Evolutionary conservation across 2,329 filamentous ascomycete genomes (phyloP), one percentile per base, ranked within the genome.

Genomic region (Fusarium marasasianum): DNA sequence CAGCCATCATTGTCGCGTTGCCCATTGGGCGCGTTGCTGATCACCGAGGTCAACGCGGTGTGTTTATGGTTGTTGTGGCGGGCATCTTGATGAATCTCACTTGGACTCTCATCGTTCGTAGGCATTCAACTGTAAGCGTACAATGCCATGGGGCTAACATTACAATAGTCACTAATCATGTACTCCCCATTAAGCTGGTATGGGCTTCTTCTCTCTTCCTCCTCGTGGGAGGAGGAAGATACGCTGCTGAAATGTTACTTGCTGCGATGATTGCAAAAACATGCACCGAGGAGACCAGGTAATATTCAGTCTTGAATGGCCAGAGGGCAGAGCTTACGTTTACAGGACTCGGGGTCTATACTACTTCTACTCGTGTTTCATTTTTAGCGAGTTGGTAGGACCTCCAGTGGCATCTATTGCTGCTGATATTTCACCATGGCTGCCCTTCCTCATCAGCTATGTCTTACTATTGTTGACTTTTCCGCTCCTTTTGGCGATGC

Each of bases 101-200:
- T 8, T 37, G 33, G 6, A 53, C 13, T 38, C 18, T 26, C 5
- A 11, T 37, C 6, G 13, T 37, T 20, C 6, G 13, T 53, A 13
- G 15, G 18, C 2, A 9, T 38, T 26, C 4, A 35, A 37, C 9
- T 26, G 18, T 8, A 22, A 8, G n/a, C 9, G 22, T 2, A 15
- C n/a, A 26, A 12, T 22, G 26, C 17, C 1, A 0, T 15, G 7
- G 5, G 9, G 4, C 13, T 26, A 12, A 26, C 7, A 20, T 12
- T 20, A 3, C 1, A 8, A 12, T 14, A 37, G 18, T 15, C n/a
- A 17, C 18, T 20, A 22, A 24, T 14, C 5, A 1, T 38, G 5
- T 26, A 6, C 13, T 26, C 1, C 33, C n/a, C 3, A 26, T 26
- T 8, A 17, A 26, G 24, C 18, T 54, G n/a, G 18, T 37, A 1